Conservation (phyloP, 768 basidiomycete species). For the Cystobasidium tubakii region DNA sequence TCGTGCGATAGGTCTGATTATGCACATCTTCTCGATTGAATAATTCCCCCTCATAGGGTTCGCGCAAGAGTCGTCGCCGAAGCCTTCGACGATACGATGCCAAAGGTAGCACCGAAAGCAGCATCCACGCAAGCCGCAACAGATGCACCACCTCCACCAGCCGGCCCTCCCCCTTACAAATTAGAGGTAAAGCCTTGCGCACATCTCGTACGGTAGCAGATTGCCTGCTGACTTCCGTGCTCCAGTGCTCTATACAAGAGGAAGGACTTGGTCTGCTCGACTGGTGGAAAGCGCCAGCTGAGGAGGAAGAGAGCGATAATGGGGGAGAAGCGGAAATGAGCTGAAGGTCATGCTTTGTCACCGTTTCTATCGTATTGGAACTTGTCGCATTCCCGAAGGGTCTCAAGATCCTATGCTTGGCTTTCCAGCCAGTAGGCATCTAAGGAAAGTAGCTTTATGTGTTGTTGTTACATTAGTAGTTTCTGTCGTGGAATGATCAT, state of each 20-base stretch:
- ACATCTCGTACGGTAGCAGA: too few relatives aligned
- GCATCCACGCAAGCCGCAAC: not conserved
- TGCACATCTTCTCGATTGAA: too few relatives aligned
- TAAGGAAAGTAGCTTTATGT: too few relatives aligned
- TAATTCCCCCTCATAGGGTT: conserved; percentile 32
- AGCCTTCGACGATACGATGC: conserved; percentile 44
- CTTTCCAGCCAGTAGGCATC: too few relatives aligned
- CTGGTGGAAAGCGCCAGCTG: conserved; percentile 49
- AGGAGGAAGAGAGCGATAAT: conserved; percentile 45
- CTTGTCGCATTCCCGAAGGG: too few relatives aligned
- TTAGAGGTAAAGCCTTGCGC: conserved; percentile 46
- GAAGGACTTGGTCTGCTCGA: conserved; percentile 50
- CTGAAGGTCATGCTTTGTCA: not conserved
- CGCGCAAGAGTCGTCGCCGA: conserved; percentile 44
- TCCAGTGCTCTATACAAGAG: conserved; percentile 50
- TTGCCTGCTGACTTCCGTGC: too few relatives aligned
- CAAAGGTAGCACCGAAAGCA: conserved; percentile 38
- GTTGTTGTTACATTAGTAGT: too few relatives aligned
- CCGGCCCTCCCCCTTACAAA: conserved; percentile 47
- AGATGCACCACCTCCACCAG: not conserved
- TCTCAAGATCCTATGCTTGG: too few relatives aligned
- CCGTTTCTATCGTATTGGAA: too few relatives aligned
- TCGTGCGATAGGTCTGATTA: too few relatives aligned
- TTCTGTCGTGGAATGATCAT: too few relatives aligned
- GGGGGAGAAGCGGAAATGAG: conserved; percentile 29